Conservation (phyloP, 768 basidiomycete species). For the Harrya chromipes region DNA sequence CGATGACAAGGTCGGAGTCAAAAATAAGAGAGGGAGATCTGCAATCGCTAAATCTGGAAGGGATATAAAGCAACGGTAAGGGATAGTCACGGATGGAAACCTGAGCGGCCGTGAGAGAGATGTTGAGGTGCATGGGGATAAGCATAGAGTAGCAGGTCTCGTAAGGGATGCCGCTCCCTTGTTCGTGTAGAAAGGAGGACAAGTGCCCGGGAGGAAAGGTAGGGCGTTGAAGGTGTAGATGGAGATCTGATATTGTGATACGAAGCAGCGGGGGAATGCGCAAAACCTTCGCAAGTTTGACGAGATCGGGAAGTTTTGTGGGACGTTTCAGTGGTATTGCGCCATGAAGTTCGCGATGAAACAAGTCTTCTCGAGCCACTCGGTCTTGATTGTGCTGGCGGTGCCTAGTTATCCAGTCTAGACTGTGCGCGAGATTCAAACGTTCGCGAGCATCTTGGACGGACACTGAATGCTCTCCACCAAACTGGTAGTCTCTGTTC, state of each 20-base stretch:
- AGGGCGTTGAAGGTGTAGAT: constrained; percentile 53
- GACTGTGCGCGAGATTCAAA: constrained; percentile 64
- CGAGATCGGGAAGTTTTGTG: constrained; percentile 41
- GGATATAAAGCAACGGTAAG: constrained; percentile 76
- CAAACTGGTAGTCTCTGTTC: constrained; percentile 62
- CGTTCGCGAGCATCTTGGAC: constrained; percentile 69
- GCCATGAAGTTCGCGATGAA: constrained; percentile 46
- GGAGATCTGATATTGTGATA: constrained; percentile 54
- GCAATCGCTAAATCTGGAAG: constrained; percentile 37
- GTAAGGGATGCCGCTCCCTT: constrained; percentile 65
- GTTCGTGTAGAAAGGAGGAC: constrained; percentile 60
- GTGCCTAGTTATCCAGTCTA: constrained; percentile 68
- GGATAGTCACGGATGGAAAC: constrained; percentile 84
- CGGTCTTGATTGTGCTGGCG: constrained; percentile 45
- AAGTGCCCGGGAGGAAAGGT: constrained; percentile 56
- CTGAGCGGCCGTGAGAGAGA: constrained; percentile 58
- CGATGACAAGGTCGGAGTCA: constrained; percentile 77
- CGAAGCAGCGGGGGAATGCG: constrained; percentile 69
- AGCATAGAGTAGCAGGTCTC: constrained; percentile 76
- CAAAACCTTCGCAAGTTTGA: constrained; percentile 35
- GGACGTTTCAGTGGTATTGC: constrained; percentile 28
- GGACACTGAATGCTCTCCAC: constrained; percentile 60
- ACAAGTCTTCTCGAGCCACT: constrained; percentile 44
- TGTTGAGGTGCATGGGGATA: constrained; percentile 75
- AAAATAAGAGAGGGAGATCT: constrained; percentile 53